Base-by-base conservation (phyloP, 352 stramenopile genomes). In the Phytophthora sp. region DNA sequence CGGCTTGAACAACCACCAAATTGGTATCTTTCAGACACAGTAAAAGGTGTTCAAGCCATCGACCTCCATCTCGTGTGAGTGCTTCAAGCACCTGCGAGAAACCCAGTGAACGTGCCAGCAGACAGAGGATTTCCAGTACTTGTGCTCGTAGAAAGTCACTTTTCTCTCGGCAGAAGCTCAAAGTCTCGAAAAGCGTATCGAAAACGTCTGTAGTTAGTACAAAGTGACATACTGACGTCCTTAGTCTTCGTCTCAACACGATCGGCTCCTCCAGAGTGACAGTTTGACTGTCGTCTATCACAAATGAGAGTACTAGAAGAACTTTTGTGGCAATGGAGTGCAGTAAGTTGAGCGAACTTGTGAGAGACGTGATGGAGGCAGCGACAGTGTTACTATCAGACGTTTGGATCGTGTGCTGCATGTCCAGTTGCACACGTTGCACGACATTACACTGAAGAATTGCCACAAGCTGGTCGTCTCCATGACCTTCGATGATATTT, bases 401-500 rank as follows among this genome's bases (percentile, higher is more conserved):
- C 16, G 29, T 45, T 62, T 65, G 38, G 47, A 78, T 60, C 4
- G 29, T 52, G 15, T 53, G 20, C 3, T 57, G 35, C 8, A 89
- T 63, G 50, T 89, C 77, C 4, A 49, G 11, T 24, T 74, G 42
- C 4, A 87, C 68, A 26, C 83, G 80, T 15, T 89, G 62, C 11
- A 86, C 71, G n/a, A 88, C 57, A 51, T 88, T 90, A 20, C 71
- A 85, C 20, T 79, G 66, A 35, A 94, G 54, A 42, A 94, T 79
- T 23, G 82, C 76, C 12, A 79, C 58, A 57, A 91, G 74, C 16
- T 86, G 77, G 18, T 87, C 81, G 2, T 76, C 63, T 16, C 63
- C 69, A 27, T 86, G 68, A 21, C 74, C 55, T 42, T 66, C 45
- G 3, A 73, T 57, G 11, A 92, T 74, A 42, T 84, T 71, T 4